Percentiles rank a stretch among this genome's conserved stretches.
Conservation (phyloP, 352 stramenopile species). For the Phytophthora fragariaefolia region DNA sequence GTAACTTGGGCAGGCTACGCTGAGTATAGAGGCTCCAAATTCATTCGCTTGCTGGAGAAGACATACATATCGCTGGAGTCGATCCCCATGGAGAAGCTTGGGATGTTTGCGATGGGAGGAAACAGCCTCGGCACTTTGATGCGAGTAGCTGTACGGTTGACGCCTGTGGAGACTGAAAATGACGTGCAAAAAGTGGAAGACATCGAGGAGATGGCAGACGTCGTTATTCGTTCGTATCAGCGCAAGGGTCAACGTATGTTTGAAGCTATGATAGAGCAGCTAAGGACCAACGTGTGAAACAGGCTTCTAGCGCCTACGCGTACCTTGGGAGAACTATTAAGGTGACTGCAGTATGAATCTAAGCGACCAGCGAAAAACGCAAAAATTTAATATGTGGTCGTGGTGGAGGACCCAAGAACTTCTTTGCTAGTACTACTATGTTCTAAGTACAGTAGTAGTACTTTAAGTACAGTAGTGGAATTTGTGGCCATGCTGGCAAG, state of each 20-base stretch:
- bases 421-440: too few relatives aligned
- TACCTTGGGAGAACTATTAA: too few relatives aligned
- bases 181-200: constrained; percentile 4
- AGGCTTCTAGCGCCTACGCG: too few relatives aligned
- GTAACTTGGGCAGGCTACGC: constrained; percentile 35
- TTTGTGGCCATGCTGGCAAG: too few relatives aligned
- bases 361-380: too few relatives aligned
- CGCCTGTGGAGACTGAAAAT: constrained; percentile 12
- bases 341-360: too few relatives aligned
- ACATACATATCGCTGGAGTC: constrained; percentile 29
- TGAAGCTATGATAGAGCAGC: constrained; percentile 19
- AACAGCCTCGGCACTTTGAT: constrained; percentile 13
- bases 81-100: not conserved
- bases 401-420: too few relatives aligned
- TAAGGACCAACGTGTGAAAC: constrained; percentile 10
- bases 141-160: constrained; percentile 15
- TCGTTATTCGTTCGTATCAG: constrained; percentile 19
- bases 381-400: too few relatives aligned
- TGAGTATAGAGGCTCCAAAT: constrained; percentile 33
- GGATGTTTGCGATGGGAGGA: not conserved
- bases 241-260: constrained; percentile 12
- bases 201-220: constrained; percentile 18
- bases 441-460: too few relatives aligned
- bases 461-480: too few relatives aligned
- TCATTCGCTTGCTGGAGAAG: constrained; percentile 38